Conservation (phyloP, 257 asterid species). For the Knoxia roxburghii region DNA sequence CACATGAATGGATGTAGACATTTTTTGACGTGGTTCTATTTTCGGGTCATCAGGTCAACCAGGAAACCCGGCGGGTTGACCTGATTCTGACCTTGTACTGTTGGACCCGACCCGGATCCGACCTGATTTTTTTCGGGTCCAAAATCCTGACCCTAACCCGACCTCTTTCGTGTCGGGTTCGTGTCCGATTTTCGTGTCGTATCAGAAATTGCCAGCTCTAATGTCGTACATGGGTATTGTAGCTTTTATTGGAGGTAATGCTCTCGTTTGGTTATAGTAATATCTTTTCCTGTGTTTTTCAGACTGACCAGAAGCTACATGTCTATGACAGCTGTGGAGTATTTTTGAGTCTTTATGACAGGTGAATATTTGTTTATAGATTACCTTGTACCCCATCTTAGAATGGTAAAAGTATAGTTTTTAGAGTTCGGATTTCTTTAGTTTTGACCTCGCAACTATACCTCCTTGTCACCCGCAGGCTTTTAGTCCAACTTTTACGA, state of each 20-base stretch:
- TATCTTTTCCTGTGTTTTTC: conserved; percentile 24
- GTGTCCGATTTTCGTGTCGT: too few relatives aligned
- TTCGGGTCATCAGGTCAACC: too few relatives aligned
- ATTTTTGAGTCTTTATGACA: conserved; percentile 89
- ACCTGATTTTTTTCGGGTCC: too few relatives aligned
- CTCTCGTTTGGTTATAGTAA: conserved; percentile 21
- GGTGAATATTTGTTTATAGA: conserved; percentile 34
- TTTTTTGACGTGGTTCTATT: too few relatives aligned
- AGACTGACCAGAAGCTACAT: conserved; percentile 99
- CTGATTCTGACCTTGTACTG: too few relatives aligned
- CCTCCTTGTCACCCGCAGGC: conserved; percentile 99
- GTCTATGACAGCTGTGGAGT: conserved; percentile 99
- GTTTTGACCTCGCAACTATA: conserved; percentile 73
- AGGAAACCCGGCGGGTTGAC: too few relatives aligned
- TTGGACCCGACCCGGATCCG: too few relatives aligned
- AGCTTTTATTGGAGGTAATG: background rate
- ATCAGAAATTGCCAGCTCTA: too few relatives aligned
- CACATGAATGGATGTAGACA: too few relatives aligned
- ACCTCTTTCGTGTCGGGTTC: too few relatives aligned
- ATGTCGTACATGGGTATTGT: background rate
- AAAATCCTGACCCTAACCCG: too few relatives aligned
- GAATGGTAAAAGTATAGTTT: conserved; percentile 36
- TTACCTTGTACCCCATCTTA: conserved; percentile 21
- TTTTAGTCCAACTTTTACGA: conserved; percentile 97
- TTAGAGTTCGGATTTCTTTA: conserved; percentile 47